These are phyloP conservation scores for Candida lessepsii DNA, from an alignment of 805 yeast species.

Conservation along the genomic window DNA sequence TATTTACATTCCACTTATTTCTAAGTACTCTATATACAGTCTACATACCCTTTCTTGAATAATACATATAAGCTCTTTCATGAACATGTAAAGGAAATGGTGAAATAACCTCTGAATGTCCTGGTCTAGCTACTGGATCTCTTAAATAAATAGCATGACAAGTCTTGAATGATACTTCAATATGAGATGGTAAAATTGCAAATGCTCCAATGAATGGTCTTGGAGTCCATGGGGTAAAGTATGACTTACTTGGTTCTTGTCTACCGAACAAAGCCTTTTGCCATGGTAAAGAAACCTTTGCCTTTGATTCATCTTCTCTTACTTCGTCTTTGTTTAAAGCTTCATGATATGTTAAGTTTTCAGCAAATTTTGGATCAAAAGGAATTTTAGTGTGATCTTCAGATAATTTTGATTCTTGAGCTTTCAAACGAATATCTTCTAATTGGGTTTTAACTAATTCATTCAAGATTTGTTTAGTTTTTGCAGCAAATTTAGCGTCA, in stretches of 20 bases:
- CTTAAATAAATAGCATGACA: constrained; percentile 96
- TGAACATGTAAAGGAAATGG: constrained; percentile 83
- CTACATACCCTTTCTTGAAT: constrained; percentile 66
- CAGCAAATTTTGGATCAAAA: constrained; percentile 26
- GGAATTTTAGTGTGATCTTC: constrained; percentile 27
- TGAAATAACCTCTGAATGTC: constrained; percentile 90
- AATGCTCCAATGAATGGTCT: constrained; percentile 91
- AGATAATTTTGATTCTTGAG: constrained; percentile 27
- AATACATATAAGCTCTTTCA: constrained; percentile 94
- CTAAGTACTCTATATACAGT: constrained; percentile 6
- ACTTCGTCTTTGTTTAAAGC: constrained; percentile 45
- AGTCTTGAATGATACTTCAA: constrained; percentile 85
- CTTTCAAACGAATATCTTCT: constrained; percentile 30
- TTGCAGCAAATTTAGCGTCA: constrained; percentile 32
- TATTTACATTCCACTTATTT: too few species aligned
- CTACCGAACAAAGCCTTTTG: constrained; percentile 79
- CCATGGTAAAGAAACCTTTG: constrained; percentile 70
- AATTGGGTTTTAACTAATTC: constrained; percentile 35
- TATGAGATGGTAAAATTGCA: constrained; percentile 87
- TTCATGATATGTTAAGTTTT: constrained; percentile 30
- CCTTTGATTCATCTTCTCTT: constrained; percentile 48
- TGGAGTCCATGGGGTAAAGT: constrained; percentile 96
- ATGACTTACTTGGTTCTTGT: constrained; percentile 69
- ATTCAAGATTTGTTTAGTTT: constrained; percentile 33
- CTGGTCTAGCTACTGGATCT: constrained; percentile 97